Percentiles rank a stretch among this genome's conserved stretches.
phyloP scores from a whole-genome alignment of 352 stramenopile species.

The Phytophthora agathidicida region DNA sequence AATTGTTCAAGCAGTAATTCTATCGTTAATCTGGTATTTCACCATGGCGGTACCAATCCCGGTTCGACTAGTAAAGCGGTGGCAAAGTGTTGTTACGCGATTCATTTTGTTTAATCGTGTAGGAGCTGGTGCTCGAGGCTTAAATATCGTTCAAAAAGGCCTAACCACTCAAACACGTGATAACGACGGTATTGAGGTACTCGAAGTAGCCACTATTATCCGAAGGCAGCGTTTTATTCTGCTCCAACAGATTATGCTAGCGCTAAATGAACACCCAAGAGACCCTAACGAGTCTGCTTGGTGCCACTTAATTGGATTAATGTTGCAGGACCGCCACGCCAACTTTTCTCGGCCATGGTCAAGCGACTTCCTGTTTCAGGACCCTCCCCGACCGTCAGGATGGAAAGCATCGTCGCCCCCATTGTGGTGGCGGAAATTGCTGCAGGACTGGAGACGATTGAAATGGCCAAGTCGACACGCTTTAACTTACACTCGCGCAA shows the following conservation, averaged over 20 bases:
- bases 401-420: neutral
- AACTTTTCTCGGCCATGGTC: neutral
- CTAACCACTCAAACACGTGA: neutral
- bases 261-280: neutral
- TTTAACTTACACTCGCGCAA: too few species aligned
- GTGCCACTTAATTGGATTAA: neutral
- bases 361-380: slow-evolving; percentile 1
- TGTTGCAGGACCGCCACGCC: neutral
- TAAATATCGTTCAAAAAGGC: neutral
- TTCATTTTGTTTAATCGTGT: too few species aligned
- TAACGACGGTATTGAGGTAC: neutral
- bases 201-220: neutral
- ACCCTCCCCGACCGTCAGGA: neutral
- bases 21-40: neutral
- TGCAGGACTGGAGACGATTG: neutral
- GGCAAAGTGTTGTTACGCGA: too few species aligned
- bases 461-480: neutral
- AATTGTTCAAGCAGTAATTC: neutral
- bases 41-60: too few species aligned
- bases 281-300: neutral
- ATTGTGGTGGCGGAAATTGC: neutral
- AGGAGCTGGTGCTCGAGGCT: too few species aligned
- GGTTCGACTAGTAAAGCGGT: too few species aligned
- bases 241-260: neutral
- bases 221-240: neutral